A percentile compares a stretch with the other conserved stretches of the same genome.
Evolutionary conservation across 202 grass and related monocot genomes (phyloP).

Genomic region (Eragrostis tef): DNA sequence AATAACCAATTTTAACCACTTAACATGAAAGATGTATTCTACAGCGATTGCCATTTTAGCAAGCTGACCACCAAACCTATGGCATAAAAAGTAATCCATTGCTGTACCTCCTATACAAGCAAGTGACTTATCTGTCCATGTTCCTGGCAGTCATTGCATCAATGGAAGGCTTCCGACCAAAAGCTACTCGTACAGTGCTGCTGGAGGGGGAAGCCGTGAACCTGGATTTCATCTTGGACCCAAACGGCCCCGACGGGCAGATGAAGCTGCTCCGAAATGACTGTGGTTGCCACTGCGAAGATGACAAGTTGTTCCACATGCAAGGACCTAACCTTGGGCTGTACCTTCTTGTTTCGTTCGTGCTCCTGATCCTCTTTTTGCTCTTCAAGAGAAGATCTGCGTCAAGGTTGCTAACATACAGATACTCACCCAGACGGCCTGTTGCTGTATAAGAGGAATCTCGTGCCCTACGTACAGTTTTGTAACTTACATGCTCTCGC

Average conservation of each 20-base stretch:
- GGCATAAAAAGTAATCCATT: neutral
- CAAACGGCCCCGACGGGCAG: constrained; percentile 17
- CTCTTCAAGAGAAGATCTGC: constrained; percentile 65
- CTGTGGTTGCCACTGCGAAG: constrained; percentile 44
- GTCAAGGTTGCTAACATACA: constrained; percentile 45
- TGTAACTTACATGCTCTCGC: constrained; percentile 5
- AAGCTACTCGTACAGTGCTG: constrained; percentile 63
- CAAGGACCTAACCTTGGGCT: constrained; percentile 53
- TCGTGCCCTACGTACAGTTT: neutral
- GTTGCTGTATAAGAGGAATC: constrained; percentile 50
- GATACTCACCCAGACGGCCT: constrained; percentile 48
- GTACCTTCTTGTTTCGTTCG: constrained; percentile 52
- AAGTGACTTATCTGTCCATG: neutral
- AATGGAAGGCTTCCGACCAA: constrained; percentile 67
- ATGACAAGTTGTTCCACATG: constrained; percentile 45
- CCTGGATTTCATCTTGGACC: constrained; percentile 87
- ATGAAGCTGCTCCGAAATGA: constrained; percentile 9
- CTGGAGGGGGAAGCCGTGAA: constrained; percentile 51
- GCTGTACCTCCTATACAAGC: neutral
- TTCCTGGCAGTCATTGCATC: constrained; percentile 62
- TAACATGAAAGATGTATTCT: neutral
- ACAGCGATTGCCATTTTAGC: neutral
- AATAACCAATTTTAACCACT: neutral
- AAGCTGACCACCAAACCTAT: neutral
- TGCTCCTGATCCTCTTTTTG: constrained; percentile 56